These are phyloP conservation scores for Neoscytalidium dimidiatum DNA, from an alignment of 2,329 filamentous ascomycete genomes.

Conservation along the genomic window DNA sequence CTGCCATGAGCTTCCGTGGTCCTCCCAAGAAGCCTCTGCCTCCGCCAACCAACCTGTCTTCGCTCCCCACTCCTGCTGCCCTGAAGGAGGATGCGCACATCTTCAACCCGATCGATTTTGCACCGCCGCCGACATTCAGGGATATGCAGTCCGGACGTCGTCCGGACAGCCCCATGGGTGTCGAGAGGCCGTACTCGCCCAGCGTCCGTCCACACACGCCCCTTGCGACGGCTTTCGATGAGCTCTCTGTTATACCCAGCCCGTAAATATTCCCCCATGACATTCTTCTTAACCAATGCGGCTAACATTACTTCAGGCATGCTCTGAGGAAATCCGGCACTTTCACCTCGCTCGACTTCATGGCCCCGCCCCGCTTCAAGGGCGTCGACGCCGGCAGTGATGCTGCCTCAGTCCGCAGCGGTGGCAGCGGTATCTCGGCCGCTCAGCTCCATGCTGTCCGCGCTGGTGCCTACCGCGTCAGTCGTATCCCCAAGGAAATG, in stretches of 20 bases:
- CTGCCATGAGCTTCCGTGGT: constrained; percentile 39
- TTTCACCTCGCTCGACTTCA: constrained; percentile 80
- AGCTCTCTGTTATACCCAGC: constrained; percentile 82
- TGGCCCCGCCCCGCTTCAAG: constrained; percentile 73
- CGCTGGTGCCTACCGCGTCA: constrained; percentile 81
- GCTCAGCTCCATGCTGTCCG: constrained; percentile 72
- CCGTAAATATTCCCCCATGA: constrained; percentile 65
- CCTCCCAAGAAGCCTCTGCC: constrained; percentile 62
- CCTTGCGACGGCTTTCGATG: constrained; percentile 80
- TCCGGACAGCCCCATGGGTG: constrained; percentile 62
- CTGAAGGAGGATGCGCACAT: constrained; percentile 76
- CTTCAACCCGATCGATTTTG: constrained; percentile 79
- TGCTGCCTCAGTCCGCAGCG: constrained; percentile 61
- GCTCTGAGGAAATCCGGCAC: constrained; percentile 74
- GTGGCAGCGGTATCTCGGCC: constrained; percentile 75
- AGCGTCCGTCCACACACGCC: constrained; percentile 74
- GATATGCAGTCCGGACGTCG: constrained; percentile 69
- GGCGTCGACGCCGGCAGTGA: constrained; percentile 45
- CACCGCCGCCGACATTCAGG: constrained; percentile 65
- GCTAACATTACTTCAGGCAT: constrained; percentile 55
- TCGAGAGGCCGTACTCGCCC: constrained; percentile 70
- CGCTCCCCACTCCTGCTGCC: constrained; percentile 82
- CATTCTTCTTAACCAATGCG: not conserved
- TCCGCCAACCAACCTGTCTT: constrained; percentile 71
- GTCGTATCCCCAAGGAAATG: constrained; percentile 76